Percentiles rank a stretch among this genome's conserved stretches.
These are phyloP conservation scores for Acephala macrosclerotiorum DNA, from an alignment of 2,329 filamentous ascomycete species.

Conservation along the genomic window DNA sequence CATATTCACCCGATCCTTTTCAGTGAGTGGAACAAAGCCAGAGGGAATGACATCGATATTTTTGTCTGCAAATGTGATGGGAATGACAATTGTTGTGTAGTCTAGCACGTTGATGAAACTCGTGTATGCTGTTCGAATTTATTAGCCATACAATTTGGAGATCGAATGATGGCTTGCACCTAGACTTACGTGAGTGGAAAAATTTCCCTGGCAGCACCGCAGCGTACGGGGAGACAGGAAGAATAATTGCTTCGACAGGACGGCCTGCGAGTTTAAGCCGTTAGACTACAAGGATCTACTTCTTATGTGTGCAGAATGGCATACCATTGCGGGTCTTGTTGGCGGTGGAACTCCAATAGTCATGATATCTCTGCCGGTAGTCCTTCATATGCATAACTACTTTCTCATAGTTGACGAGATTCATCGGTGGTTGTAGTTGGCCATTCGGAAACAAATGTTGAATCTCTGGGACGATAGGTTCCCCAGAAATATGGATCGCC, in stretches of 20 bases:
- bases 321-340: not conserved
- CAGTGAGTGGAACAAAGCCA: conserved; percentile 11
- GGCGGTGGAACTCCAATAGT: conserved; percentile 11
- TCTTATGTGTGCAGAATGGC: not conserved
- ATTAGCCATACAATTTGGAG: not conserved
- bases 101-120: conserved; percentile 29
- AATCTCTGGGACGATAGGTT: conserved; percentile 10
- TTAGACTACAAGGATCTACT: not conserved
- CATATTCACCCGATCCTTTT: conserved; percentile 1
- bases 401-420: conserved; percentile 8
- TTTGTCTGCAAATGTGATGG: conserved; percentile 48
- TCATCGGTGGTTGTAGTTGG: conserved; percentile 3
- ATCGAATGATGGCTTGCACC: not conserved
- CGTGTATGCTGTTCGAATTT: conserved; percentile 14
- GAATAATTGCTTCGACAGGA: conserved; percentile 10
- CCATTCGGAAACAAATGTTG: conserved; percentile 1
- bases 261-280: not conserved
- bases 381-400: conserved; percentile 3
- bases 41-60: conserved; percentile 37
- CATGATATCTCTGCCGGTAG: not conserved
- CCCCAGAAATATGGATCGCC: conserved; percentile 3
- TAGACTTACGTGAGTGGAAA: not conserved
- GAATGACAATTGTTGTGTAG: conserved; percentile 48
- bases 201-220: conserved; percentile 11
- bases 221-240: conserved; percentile 3